A percentile compares a stretch with the other conserved stretches of the same genome.
These are phyloP conservation scores for Heliamphora exappendiculata DNA, from an alignment of 148 eudicot species.

Conservation along the genomic window DNA sequence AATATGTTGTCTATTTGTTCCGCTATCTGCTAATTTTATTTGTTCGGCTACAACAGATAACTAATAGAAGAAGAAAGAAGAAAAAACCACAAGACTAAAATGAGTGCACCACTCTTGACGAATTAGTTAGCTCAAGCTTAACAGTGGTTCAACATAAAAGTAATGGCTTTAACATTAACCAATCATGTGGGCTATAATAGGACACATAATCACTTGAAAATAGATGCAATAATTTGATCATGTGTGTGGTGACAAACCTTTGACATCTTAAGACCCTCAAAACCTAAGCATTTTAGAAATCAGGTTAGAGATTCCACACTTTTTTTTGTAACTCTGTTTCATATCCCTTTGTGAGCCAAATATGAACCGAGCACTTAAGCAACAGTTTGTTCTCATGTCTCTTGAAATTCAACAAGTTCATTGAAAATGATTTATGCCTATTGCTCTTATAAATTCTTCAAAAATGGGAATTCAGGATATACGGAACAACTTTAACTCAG, in stretches of 20 bases:
- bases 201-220: background rate
- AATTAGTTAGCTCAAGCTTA: constrained; percentile 3
- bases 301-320: background rate
- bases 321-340: background rate
- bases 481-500: background rate
- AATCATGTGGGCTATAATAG: background rate
- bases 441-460: background rate
- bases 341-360: background rate
- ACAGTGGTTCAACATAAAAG: background rate
- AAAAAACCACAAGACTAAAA: constrained; percentile 1
- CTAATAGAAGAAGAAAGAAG: constrained; percentile 28
- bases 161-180: background rate
- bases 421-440: background rate
- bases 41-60: constrained; percentile 16
- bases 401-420: background rate
- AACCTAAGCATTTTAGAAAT: background rate
- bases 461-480: background rate
- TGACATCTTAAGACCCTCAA: background rate
- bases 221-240: background rate
- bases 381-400: background rate
- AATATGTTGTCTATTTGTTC: constrained; percentile 16
- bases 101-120: background rate
- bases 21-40: constrained; percentile 17
- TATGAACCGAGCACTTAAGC: background rate
- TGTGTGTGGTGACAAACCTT: background rate